Conservation (phyloP, 306 rosid species). For the Vigna trinervia region DNA sequence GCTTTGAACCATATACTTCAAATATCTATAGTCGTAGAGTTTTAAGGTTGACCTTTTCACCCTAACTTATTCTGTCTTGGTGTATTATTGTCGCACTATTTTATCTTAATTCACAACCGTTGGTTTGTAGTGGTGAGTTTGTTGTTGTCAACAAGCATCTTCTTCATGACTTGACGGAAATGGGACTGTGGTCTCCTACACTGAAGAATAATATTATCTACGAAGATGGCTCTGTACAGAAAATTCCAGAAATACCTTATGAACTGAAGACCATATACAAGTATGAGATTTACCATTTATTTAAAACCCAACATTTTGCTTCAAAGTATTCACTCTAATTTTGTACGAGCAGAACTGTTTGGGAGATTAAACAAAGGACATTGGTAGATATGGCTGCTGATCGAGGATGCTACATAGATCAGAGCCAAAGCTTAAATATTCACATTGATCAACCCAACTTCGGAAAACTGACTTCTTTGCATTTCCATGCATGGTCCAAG, state of each 20-base stretch:
- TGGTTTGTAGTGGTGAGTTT: constrained; percentile 73
- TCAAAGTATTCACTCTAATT: constrained; percentile 33
- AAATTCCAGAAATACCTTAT: constrained; percentile 65
- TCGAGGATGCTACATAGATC: constrained; percentile 87
- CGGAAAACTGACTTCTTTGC: constrained; percentile 87
- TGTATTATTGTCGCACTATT: neutral
- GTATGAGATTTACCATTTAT: constrained; percentile 46
- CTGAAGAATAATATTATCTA: constrained; percentile 70
- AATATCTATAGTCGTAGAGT: constrained; percentile 83
- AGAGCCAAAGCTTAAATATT: constrained; percentile 88
- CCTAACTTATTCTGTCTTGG: neutral
- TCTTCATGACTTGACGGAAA: constrained; percentile 80
- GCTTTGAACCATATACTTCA: constrained; percentile 91
- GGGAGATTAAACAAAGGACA: constrained; percentile 92
- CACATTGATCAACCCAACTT: constrained; percentile 91
- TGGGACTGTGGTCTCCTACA: constrained; percentile 83
- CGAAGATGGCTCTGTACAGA: constrained; percentile 76
- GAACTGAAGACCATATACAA: constrained; percentile 75
- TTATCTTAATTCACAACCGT: constrained; percentile 20
- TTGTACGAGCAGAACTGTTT: constrained; percentile 76
- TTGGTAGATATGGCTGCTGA: constrained; percentile 88
- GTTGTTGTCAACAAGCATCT: constrained; percentile 94
- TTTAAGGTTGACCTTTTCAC: constrained; percentile 60
- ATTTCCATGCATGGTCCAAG: constrained; percentile 93
- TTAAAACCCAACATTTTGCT: neutral